Evolutionary conservation across 345 rosid species (phyloP).

Genomic region (Populus simonii): DNA sequence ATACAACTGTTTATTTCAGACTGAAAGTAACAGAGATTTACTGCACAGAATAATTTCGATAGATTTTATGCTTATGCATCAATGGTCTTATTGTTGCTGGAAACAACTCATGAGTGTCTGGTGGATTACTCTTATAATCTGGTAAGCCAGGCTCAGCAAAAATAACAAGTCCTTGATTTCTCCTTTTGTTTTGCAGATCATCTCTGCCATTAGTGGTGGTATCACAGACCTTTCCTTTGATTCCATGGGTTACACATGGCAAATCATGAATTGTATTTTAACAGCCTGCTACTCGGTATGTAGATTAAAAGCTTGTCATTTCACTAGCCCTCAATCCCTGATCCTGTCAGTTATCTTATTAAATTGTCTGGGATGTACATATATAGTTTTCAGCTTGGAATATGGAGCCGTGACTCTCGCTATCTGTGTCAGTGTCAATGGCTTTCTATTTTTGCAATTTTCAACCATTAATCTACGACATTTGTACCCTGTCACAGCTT

Average conservation of each 20-base stretch:
- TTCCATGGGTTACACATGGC: slow-evolving; percentile 75
- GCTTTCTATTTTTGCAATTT: not conserved
- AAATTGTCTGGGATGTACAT: slow-evolving; percentile 7
- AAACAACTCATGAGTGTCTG: not conserved
- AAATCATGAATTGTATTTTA: slow-evolving; percentile 66
- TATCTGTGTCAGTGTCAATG: too few species aligned
- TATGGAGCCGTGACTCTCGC: too few species aligned
- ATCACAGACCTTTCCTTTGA: slow-evolving; percentile 85
- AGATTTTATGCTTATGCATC: not conserved
- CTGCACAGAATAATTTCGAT: not conserved
- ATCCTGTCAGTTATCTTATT: not conserved
- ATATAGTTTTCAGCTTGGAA: slow-evolving; percentile 15
- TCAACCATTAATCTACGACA: slow-evolving; percentile 5
- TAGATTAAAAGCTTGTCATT: not conserved
- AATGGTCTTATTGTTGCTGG: not conserved
- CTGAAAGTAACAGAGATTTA: not conserved
- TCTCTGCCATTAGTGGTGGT: slow-evolving; percentile 81
- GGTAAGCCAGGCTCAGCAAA: not conserved
- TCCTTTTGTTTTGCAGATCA: slow-evolving; percentile 47
- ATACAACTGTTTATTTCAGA: not conserved
- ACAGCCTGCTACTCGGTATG: slow-evolving; percentile 91
- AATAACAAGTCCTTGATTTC: too few species aligned
- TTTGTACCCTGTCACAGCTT: slow-evolving; percentile 49
- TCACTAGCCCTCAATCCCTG: not conserved
- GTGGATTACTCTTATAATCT: not conserved